Base-by-base conservation (phyloP, 208 protist species). In the Trypanosoma congolense region DNA sequence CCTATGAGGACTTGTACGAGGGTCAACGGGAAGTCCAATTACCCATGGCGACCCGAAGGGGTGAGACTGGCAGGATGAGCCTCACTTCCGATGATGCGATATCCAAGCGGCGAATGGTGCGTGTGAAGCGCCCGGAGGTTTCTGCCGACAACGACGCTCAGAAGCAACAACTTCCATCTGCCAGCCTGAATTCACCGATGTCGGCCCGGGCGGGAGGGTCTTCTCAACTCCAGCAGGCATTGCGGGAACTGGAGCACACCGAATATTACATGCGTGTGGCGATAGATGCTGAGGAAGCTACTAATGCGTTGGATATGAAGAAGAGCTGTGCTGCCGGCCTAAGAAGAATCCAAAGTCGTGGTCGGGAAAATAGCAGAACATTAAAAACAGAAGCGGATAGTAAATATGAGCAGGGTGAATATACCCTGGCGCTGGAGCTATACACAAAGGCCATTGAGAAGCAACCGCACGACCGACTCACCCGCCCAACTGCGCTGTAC, bases 341-440 rank as follows among this genome's bases (percentile, higher is more conserved):
- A 25, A 28, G 45, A 43, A 62, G 21, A 4, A 63, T 63, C 22
- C 40, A 56, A 16, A 26, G 42, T 16, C 47, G 41, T 0, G 65
- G 18, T 9, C 48, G 66, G 16, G 52, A 50, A 31, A 80, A 61
- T 21, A 92, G 83, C 58, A 81, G 80, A 8, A 47, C 75, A 48
- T 60, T 80, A 33, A 96, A 96, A 63, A 49, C 80, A 1, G 72
- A 80, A 59, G 89, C 80, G n/a, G 89, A 96, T 56, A 62, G 67
- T n/a, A 83, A 77, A 46, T 96, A 96, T 70, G 89, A 96, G 49
- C 51, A 58, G 24, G 64, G 64, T 18, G 73, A 93, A 60, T 96
- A 93, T 75, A 82, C 75, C 1, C 60, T 71, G 24, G 89, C 89
- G 0, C 33, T 96, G 29, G 81, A 93, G 62, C 62, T 92, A 14